A percentile compares a stretch with the other conserved stretches of the same genome.
These are phyloP conservation scores for Gynostemma pentaphyllum DNA, from an alignment of 306 rosid species.

Conservation along the genomic window DNA sequence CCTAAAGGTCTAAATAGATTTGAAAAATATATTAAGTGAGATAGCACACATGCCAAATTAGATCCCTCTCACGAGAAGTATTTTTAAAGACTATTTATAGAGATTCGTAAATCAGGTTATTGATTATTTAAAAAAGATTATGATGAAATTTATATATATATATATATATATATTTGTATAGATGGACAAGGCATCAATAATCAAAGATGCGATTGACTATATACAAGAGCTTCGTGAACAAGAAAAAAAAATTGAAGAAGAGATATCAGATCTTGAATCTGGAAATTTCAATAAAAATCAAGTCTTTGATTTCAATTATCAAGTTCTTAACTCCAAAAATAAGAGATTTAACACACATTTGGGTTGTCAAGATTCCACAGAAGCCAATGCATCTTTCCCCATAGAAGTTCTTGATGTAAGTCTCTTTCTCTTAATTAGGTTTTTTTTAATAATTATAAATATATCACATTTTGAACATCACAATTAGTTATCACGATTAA, in stretches of 20 bases:
- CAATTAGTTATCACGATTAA: no score
- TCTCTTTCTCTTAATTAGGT: background rate
- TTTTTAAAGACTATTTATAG: no score
- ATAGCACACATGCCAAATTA: no score
- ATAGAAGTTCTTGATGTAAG: slow-evolving; percentile 69
- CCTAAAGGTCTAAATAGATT: no score
- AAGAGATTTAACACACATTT: slow-evolving; percentile 40
- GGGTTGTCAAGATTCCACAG: background rate
- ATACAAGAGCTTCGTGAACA: slow-evolving; percentile 66
- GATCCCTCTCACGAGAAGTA: no score
- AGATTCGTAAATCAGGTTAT: no score
- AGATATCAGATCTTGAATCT: slow-evolving; percentile 66
- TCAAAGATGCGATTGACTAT: slow-evolving; percentile 83
- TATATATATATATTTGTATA: no score
- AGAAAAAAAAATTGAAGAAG: slow-evolving; percentile 53
- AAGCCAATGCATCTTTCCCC: slow-evolving; percentile 21
- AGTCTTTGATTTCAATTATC: slow-evolving; percentile 22
- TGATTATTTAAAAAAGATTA: no score
- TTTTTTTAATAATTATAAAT: no score
- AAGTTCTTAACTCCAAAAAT: slow-evolving; percentile 54
- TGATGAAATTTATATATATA: no score
- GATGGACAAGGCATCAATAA: slow-evolving; percentile 98
- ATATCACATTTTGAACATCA: no score
- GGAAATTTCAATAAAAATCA: slow-evolving; percentile 12
- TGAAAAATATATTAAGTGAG: no score